Base-by-base conservation (phyloP, 2,329 filamentous ascomycete genomes). In the Nigrograna mackinnonii region DNA sequence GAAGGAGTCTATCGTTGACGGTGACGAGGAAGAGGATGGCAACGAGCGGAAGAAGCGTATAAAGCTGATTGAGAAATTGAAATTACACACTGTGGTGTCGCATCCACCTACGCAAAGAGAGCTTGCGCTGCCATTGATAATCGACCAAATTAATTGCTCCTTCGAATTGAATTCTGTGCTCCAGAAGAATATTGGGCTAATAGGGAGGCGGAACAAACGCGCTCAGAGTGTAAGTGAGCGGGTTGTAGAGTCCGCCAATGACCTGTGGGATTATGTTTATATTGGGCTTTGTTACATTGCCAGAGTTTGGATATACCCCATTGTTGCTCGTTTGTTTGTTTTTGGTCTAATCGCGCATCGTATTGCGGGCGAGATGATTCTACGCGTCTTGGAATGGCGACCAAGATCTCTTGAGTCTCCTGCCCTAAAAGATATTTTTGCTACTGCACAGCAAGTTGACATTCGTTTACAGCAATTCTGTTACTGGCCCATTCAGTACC, bases 401-500 rank as follows among this genome's bases (percentile, higher is more conserved):
- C 78, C 84, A 18, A 82, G 86, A 35, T 56, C 55, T 16, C 87
- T 89, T 6, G 85, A 87, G 31, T 86, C 85, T 37, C 85, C 91
- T 30, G 94, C 94, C 1, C 73, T 99, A 42, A 97, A 97, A 66
- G 94, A 99, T 64, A 84, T 97, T 33, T 97, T 91, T 22, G 94
- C 94, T 12, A 97, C 92, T 0, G 94, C 94, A 18, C 94, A 99
- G 66, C 94, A 99, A 69, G 85, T 99, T 24, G 94, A 99, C 69
- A 96, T 99, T 52, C 87, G 94, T 4, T 79, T 99, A 17, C 91
- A 97, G 64, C 94, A 99, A 65, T 97, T 97, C 64, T 97, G 92
- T 70, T 99, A 99, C 68, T 97, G 92, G 91, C 95, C 94, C 2
- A 90, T 95, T 70, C 92, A 99, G 67, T 96, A 97, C 64, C 79